Percentiles rank a stretch among this genome's conserved stretches.
These are phyloP conservation scores for Allantophomopsis cytisporea DNA, from an alignment of 2,329 filamentous ascomycete species.

Conservation along the genomic window DNA sequence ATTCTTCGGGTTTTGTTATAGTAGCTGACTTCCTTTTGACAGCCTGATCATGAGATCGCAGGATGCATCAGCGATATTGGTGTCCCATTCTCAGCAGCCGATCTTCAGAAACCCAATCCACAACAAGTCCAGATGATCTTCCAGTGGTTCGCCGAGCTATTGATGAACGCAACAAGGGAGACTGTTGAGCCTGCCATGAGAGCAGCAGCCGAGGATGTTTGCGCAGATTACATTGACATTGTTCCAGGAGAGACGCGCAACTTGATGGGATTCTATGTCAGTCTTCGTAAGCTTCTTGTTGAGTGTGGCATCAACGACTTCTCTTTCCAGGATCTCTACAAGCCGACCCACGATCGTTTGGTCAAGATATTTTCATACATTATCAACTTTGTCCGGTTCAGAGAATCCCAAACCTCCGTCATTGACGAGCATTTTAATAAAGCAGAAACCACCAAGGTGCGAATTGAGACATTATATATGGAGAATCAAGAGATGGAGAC, in stretches of 20 bases:
- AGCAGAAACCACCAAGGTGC: slow-evolving; percentile 69
- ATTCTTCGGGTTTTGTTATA: slow-evolving; percentile 1
- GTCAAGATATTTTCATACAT: slow-evolving; percentile 95
- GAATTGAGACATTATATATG: slow-evolving; percentile 73
- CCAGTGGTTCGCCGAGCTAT: slow-evolving; percentile 89
- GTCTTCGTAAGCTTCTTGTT: slow-evolving; percentile 62
- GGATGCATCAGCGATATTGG: slow-evolving; percentile 96
- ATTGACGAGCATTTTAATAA: slow-evolving; percentile 94
- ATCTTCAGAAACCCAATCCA: slow-evolving; percentile 88
- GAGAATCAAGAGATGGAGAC: slow-evolving; percentile 82
- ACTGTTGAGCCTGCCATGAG: slow-evolving; percentile 92
- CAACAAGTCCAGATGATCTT: slow-evolving; percentile 95
- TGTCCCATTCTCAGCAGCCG: slow-evolving; percentile 72
- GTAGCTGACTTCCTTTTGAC: too few relatives aligned
- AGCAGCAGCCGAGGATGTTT: slow-evolving; percentile 78
- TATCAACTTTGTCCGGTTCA: slow-evolving; percentile 97
- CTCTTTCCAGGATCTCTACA: slow-evolving; percentile 81
- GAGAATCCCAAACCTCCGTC: slow-evolving; percentile 77
- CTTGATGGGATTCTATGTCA: slow-evolving; percentile 90
- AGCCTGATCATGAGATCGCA: slow-evolving; percentile 67
- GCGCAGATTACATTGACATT: slow-evolving; percentile 71
- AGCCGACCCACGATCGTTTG: slow-evolving; percentile 77
- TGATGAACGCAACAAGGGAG: slow-evolving; percentile 87
- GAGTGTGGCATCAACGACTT: slow-evolving; percentile 93
- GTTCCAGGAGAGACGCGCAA: slow-evolving; percentile 81